Percentiles rank a stretch among this genome's conserved stretches.
Evolutionary conservation across 164 flowering plant genomes (phyloP).

Genomic region (Euptelea pleiosperma): DNA sequence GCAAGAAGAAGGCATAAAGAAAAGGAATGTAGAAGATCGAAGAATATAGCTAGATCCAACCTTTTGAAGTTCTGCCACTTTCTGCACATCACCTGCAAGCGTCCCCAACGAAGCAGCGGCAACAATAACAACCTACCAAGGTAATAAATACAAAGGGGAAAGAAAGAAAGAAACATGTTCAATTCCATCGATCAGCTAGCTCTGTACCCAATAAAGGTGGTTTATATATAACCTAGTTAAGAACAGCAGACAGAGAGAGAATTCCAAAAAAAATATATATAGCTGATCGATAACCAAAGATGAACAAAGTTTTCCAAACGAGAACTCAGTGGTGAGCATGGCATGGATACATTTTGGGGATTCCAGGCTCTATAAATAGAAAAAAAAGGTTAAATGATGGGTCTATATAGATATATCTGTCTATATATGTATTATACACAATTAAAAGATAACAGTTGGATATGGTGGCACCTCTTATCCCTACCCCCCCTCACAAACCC

Average conservation of each 20-base stretch:
- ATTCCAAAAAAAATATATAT: background rate
- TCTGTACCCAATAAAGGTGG: too few species aligned
- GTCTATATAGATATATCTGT: conserved; percentile 14
- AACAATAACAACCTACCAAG: conserved; percentile 40
- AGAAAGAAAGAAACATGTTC: conserved; percentile 8
- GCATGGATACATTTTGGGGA: too few species aligned
- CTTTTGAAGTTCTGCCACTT: conserved; percentile 32
- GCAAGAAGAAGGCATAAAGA: background rate
- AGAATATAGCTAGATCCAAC: conserved; percentile 23
- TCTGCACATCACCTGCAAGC: conserved; percentile 34
- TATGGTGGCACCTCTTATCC: conserved; percentile 5
- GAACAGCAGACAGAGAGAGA: too few species aligned
- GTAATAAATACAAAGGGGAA: conserved; percentile 18
- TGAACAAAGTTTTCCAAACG: too few species aligned
- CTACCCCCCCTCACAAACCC: too few species aligned
- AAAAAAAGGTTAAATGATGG: conserved; percentile 11
- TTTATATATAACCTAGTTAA: too few species aligned
- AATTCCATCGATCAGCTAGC: too few species aligned
- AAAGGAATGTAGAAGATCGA: background rate
- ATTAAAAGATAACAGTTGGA: conserved; percentile 8
- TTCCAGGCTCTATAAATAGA: conserved; percentile 8
- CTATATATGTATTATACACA: conserved; percentile 24
- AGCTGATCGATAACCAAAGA: too few species aligned
- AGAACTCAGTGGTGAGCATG: too few species aligned
- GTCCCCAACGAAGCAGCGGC: conserved; percentile 50